Conservation (phyloP, 2,329 filamentous ascomycete genomes). For the Alternaria angustiovoidea region DNA sequence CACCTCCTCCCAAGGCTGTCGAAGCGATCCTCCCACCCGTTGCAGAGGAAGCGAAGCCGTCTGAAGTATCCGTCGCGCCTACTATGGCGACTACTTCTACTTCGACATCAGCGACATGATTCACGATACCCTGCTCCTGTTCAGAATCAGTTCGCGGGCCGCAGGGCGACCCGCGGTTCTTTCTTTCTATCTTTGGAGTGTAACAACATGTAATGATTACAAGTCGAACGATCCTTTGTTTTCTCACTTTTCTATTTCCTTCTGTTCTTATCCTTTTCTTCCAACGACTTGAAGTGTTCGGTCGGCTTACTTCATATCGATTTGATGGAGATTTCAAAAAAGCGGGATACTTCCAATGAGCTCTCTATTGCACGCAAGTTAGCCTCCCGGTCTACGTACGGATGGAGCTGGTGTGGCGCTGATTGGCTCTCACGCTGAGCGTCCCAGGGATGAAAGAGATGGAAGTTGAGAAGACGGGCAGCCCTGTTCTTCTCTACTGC, state of each 20-base stretch:
- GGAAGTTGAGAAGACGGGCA: constrained; percentile 11
- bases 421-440: constrained; percentile 2
- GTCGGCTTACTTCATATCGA: constrained; percentile 13
- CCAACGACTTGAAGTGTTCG: constrained; percentile 28
- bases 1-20: constrained; percentile 37
- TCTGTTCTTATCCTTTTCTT: constrained; percentile 19
- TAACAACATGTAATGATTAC: constrained; percentile 48
- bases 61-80: constrained; percentile 17
- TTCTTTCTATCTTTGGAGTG: constrained; percentile 29
- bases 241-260: constrained; percentile 17
- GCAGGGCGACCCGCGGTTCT: constrained; percentile 30
- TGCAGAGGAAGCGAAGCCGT: constrained; percentile 35
- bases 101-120: constrained; percentile 35
- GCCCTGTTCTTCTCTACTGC: constrained; percentile 2
- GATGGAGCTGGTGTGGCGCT: constrained; percentile 7
- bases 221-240: constrained; percentile 23
- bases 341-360: constrained; percentile 2
- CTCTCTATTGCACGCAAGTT: constrained; percentile 1
- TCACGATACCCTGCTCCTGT: constrained; percentile 37
- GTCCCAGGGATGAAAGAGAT: neutral
- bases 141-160: constrained; percentile 22
- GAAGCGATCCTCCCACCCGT: constrained; percentile 39
- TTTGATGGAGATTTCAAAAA: constrained; percentile 10
- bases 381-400: neutral
- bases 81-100: constrained; percentile 26